Percentiles rank a stretch among this genome's conserved stretches.
Conservation (phyloP, 768 basidiomycete genomes). For the Pleurotus eryngii region DNA sequence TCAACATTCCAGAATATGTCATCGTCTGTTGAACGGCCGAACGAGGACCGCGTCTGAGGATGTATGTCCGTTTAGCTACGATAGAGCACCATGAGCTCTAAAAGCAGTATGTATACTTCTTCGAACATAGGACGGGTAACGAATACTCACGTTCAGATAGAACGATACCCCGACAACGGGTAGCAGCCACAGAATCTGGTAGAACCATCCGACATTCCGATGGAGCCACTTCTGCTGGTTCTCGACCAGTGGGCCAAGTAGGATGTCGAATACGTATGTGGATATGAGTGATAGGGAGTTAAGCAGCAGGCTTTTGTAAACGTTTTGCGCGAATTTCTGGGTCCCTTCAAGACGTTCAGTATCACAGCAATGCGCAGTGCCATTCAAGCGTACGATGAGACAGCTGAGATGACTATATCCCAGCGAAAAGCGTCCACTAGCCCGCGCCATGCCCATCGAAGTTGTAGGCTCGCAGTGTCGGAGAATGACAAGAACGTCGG, state of each 20-base stretch:
- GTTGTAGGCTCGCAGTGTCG: slow-evolving; percentile 58
- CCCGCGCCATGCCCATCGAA: slow-evolving; percentile 56
- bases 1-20: slow-evolving; percentile 69
- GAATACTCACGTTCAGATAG: slow-evolving; percentile 71
- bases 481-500: slow-evolving; percentile 66
- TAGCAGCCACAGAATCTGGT: slow-evolving; percentile 74
- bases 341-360: slow-evolving; percentile 44
- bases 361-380: neutral
- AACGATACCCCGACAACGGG: slow-evolving; percentile 75
- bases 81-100: slow-evolving; percentile 76
- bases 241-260: slow-evolving; percentile 65
- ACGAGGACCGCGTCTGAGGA: slow-evolving; percentile 66
- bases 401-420: slow-evolving; percentile 57
- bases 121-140: neutral
- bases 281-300: slow-evolving; percentile 70
- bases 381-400: slow-evolving; percentile 45
- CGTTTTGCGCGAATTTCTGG: slow-evolving; percentile 71
- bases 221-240: slow-evolving; percentile 65
- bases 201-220: slow-evolving; percentile 72
- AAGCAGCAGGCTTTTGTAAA: slow-evolving; percentile 72
- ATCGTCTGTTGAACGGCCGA: slow-evolving; percentile 48
- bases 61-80: slow-evolving; percentile 72
- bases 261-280: slow-evolving; percentile 71
- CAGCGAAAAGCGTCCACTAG: slow-evolving; percentile 72
- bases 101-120: slow-evolving; percentile 2